Evolutionary conservation across 2,329 filamentous ascomycete species (phyloP).

Genomic region (Colletotrichum tabaci): DNA sequence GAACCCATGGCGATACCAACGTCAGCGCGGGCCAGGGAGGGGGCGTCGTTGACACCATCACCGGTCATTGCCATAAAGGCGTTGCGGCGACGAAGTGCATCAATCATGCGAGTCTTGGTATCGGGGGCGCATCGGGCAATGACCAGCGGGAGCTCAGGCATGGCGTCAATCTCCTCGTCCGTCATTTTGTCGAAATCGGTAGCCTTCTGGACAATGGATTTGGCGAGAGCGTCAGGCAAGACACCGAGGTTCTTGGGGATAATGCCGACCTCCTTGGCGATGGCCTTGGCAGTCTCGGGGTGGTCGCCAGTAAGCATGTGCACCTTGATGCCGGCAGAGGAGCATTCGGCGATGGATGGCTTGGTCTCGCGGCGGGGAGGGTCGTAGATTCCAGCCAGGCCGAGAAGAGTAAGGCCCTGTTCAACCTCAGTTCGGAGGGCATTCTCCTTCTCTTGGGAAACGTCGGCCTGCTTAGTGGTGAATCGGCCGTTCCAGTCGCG

Average conservation of each 20-base stretch:
- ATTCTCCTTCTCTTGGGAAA: slow-evolving; percentile 50
- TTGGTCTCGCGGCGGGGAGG: slow-evolving; percentile 87
- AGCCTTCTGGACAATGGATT: slow-evolving; percentile 81
- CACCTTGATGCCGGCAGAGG: slow-evolving; percentile 81
- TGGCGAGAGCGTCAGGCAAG: slow-evolving; percentile 74
- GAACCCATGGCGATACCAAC: slow-evolving; percentile 94
- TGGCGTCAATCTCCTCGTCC: slow-evolving; percentile 81
- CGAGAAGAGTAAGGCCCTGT: slow-evolving; percentile 78
- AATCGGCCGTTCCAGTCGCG: slow-evolving; percentile 70
- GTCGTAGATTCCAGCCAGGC: slow-evolving; percentile 90
- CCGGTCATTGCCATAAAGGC: slow-evolving; percentile 90
- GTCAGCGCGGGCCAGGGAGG: slow-evolving; percentile 84
- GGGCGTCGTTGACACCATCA: slow-evolving; percentile 90
- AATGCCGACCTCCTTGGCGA: slow-evolving; percentile 85
- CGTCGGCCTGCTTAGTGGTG: slow-evolving; percentile 50
- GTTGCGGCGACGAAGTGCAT: slow-evolving; percentile 83
- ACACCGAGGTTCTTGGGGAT: slow-evolving; percentile 74
- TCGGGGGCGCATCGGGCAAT: slow-evolving; percentile 88
- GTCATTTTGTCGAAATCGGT: slow-evolving; percentile 84
- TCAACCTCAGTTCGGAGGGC: slow-evolving; percentile 75
- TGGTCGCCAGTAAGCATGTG: slow-evolving; percentile 92
- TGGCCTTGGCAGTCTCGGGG: slow-evolving; percentile 82
- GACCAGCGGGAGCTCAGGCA: slow-evolving; percentile 84
- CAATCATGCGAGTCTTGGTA: slow-evolving; percentile 93
- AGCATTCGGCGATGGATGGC: slow-evolving; percentile 78